Conservation (phyloP, 306 rosid species). For the Malus fusca region DNA sequence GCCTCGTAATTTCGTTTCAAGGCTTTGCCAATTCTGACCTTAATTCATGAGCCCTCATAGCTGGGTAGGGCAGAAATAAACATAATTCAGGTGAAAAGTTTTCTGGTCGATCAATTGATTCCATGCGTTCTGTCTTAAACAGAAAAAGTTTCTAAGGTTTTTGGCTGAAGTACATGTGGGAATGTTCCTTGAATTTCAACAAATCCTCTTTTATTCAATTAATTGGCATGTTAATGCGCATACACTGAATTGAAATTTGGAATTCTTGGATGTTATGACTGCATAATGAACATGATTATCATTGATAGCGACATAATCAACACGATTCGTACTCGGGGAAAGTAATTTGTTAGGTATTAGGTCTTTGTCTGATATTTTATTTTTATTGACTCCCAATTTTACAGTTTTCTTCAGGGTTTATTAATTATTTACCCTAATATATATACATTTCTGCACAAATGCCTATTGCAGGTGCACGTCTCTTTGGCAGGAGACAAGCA, state of each 20-base stretch:
- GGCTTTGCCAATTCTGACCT: neutral
- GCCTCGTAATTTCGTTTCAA: neutral
- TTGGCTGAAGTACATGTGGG: neutral
- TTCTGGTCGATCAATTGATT: neutral
- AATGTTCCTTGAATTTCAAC: neutral
- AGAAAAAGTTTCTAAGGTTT: neutral
- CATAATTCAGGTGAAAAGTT: neutral
- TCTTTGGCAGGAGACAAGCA: constrained; percentile 79
- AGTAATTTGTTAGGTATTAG: neutral
- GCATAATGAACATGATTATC: neutral
- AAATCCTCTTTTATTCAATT: neutral
- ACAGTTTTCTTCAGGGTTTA: neutral
- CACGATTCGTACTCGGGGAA: neutral
- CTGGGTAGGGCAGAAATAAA: neutral
- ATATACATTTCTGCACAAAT: constrained; percentile 9
- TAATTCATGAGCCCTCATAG: neutral
- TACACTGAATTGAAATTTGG: neutral
- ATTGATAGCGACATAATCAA: neutral
- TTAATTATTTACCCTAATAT: constrained; percentile 6
- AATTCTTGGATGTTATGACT: neutral
- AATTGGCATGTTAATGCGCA: neutral
- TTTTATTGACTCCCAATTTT: neutral
- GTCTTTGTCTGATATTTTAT: neutral
- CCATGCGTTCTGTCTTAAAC: neutral
- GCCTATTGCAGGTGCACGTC: constrained; percentile 65